Evolutionary conservation across 2,329 filamentous ascomycete genomes (phyloP), one percentile per base, ranked within the genome.

Genomic region (Zalaria sp.): DNA sequence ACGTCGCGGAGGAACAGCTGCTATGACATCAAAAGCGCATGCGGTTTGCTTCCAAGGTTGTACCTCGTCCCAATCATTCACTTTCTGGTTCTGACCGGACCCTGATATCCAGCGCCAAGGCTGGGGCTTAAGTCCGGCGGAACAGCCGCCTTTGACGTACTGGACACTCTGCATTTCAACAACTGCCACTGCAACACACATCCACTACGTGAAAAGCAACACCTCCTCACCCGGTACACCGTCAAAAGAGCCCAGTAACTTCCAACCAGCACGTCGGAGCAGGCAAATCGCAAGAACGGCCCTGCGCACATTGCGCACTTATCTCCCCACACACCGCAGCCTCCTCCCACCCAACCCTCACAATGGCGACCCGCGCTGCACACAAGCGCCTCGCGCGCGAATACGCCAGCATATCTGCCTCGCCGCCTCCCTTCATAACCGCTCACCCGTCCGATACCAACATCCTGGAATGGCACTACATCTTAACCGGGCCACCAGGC

Each of bases 401-500:
- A 51, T 61, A 59, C 51, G 53, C 53, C 38, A 47, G 51, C 40
- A 52, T 62, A 43, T 56, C 59, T 27, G 52, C 50, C 25, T 54
- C 55, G 35, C 59, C 59, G 5, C 52, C 51, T 10, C 52, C 51
- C 32, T 59, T 51, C 53, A 58, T 58, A 49, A 48, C 48, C 47
- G 53, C 56, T 35, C 53, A 56, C 46, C 55, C 56, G 34, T 53
- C 48, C 32, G 52, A 58, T 41, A 49, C 50, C 46, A 60, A 55
- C 53, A 60, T 56, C 47, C 51, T 53, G 27, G 53, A 60, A 53
- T 59, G 57, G 52, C 55, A 59, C 51, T 62, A 62, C 52, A 84
- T 95, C 57, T 83, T 96, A 51, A 95, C 88, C 32, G 91, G 91
- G 2, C 89, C 91, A 29, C 87, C 93, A 46, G 77, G 88, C 46